Evolutionary conservation across 352 stramenopile species (phyloP), one percentile per base, ranked within the genome.

Genomic region (Globisporangium heterothallicum): DNA sequence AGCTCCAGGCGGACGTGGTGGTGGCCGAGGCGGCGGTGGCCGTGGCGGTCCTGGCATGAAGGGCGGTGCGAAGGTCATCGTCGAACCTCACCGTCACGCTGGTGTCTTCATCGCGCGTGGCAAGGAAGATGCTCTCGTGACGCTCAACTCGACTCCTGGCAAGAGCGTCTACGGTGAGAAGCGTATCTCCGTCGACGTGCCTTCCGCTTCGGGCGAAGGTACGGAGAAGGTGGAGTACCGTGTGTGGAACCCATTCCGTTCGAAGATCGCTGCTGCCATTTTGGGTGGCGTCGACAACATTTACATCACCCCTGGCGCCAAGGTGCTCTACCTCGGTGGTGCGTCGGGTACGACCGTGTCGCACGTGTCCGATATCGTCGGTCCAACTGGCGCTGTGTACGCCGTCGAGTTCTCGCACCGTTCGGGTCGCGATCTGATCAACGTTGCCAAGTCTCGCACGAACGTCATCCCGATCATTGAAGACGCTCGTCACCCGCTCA

Each of bases 401-500:
- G 97, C 96, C 6, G 97, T 99, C 2, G 97, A 99, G 86, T 99
- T 99, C 79, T 98, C 96, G 24, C 97, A 99, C 80, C 92, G 97
- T 49, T 96, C 96, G 19, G 97, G 97, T 24, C 93, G 97, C 49
- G 97, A 99, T 69, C 82, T 99, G 21, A 98, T 99, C 65, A 99
- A 99, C 70, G 94, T 99, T 59, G 97, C 97, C 68, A 99, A 99
- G 84, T 92, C 84, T 51, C 92, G 97, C 49, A 99, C 97, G 4
- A 99, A 99, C 75, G 86, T 99, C 7, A 98, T 99, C 51, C 97
- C 97, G 51, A 99, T 99, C 68, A 99, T 99, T 48, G 97, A 99
- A 76, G 96, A 99, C 79, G 96, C 95, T 1, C 80, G 95, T 52
- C 95, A 99, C 74, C 96, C 96, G 54, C 85, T 98, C 45, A 99